Evolutionary conservation across 176 grass and related monocot genomes (phyloP).

Genomic region (Pontederia crassipes): DNA sequence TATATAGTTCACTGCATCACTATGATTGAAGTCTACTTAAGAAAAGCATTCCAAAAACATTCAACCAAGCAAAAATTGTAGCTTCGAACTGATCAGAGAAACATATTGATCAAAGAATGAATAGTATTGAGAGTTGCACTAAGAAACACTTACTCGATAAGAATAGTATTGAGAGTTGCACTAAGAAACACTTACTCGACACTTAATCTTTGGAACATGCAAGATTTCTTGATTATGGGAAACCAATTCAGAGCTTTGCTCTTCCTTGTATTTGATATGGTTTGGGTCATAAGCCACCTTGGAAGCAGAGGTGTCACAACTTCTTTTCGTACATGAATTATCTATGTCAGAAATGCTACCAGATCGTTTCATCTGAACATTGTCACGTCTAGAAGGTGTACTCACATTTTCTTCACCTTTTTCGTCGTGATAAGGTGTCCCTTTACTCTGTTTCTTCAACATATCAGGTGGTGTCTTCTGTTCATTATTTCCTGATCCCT

Average conservation of each 20-base stretch:
- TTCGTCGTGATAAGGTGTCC: constrained; percentile 18
- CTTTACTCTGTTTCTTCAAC: constrained; percentile 31
- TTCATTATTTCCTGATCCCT: constrained; percentile 37
- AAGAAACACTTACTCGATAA: constrained; percentile 64
- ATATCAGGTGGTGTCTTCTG: constrained; percentile 34
- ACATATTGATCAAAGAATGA: not conserved
- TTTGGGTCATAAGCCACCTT: constrained; percentile 20
- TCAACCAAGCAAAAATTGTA: no score
- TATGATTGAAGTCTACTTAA: no score
- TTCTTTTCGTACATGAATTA: constrained; percentile 31
- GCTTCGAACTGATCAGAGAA: not conserved
- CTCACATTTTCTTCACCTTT: constrained; percentile 26
- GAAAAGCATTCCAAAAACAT: no score
- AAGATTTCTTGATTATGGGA: constrained; percentile 42
- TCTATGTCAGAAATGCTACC: constrained; percentile 87
- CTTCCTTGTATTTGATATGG: constrained; percentile 40
- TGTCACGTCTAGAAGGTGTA: constrained; percentile 23
- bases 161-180: constrained; percentile 13
- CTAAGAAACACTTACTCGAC: constrained; percentile 65
- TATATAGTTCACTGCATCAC: no score
- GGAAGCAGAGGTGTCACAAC: constrained; percentile 31
- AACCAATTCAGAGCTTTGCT: constrained; percentile 24
- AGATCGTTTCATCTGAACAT: constrained; percentile 66
- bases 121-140: constrained; percentile 12
- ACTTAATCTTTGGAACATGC: constrained; percentile 76